These are phyloP conservation scores for Diplodia scrobiculata DNA, from an alignment of 2,329 filamentous ascomycete genomes.

Conservation along the genomic window DNA sequence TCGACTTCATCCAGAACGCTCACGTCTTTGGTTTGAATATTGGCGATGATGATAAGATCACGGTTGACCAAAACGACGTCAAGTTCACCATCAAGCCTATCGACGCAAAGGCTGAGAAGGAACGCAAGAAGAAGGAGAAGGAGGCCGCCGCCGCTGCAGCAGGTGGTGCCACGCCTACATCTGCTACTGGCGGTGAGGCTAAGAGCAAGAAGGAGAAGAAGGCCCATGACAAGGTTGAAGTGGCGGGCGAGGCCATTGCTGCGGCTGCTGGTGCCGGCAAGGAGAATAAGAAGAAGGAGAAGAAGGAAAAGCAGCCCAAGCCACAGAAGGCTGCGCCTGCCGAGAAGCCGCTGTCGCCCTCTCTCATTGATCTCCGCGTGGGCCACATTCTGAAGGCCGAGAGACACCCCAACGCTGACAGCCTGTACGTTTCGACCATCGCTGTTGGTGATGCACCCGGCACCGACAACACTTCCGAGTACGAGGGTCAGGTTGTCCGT, in stretches of 20 bases:
- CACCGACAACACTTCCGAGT: constrained; percentile 84
- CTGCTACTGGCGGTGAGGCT: constrained; percentile 41
- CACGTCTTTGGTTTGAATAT: constrained; percentile 69
- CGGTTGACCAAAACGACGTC: constrained; percentile 76
- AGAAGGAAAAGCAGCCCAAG: constrained; percentile 86
- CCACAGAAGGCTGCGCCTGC: constrained; percentile 63
- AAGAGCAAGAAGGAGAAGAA: constrained; percentile 52
- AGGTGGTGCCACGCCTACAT: constrained; percentile 48
- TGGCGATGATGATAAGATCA: constrained; percentile 71
- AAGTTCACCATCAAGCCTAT: constrained; percentile 85
- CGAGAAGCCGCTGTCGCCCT: constrained; percentile 76
- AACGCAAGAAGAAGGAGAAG: constrained; percentile 95
- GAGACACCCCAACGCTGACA: constrained; percentile 95
- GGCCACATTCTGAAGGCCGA: constrained; percentile 96
- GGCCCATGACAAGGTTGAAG: constrained; percentile 58
- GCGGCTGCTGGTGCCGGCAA: constrained; percentile 44
- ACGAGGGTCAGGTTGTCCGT: constrained; percentile 86
- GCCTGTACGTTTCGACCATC: constrained; percentile 91
- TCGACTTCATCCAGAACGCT: constrained; percentile 95
- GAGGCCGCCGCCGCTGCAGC: constrained; percentile 59
- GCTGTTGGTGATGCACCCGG: constrained; percentile 86
- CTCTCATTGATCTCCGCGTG: constrained; percentile 90
- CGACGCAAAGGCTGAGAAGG: constrained; percentile 93
- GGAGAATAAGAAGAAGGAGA: constrained; percentile 69
- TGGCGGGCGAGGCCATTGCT: constrained; percentile 55